Evolutionary conservation across 192 early-diverging fungal species (phyloP).

Genomic region (Mortierella claussenii): DNA sequence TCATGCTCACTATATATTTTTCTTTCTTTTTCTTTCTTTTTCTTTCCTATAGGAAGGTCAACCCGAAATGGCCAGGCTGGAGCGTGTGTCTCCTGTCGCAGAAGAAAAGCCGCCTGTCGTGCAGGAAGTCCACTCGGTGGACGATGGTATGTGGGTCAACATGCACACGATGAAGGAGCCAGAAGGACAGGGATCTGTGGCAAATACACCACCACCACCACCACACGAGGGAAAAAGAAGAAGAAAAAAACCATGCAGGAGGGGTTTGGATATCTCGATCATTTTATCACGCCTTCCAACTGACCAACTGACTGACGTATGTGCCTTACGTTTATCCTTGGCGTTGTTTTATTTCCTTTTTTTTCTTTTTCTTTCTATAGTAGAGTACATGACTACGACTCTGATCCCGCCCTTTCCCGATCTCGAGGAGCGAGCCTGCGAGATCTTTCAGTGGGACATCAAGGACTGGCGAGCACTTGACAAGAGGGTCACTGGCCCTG

Average conservation of each 20-base stretch:
- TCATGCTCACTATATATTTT: neutral
- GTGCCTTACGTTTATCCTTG: too few species aligned
- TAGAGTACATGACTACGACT: constrained; percentile 52
- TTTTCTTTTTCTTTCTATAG: constrained; percentile 12
- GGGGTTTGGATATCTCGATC: too few species aligned
- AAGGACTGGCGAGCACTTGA: constrained; percentile 52
- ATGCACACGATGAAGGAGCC: too few species aligned
- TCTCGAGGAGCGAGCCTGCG: constrained; percentile 48
- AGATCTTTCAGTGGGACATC: constrained; percentile 56
- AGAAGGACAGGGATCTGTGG: too few species aligned
- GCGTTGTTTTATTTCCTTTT: neutral
- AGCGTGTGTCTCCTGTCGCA: constrained; percentile 27
- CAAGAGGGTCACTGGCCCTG: constrained; percentile 57
- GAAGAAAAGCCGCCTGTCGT: constrained; percentile 48
- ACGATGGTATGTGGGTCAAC: too few species aligned
- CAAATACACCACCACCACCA: too few species aligned
- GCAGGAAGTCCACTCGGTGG: constrained; percentile 32
- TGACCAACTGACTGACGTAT: too few species aligned
- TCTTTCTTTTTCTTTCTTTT: neutral
- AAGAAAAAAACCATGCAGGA: too few species aligned
- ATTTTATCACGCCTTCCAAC: too few species aligned
- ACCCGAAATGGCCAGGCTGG: constrained; percentile 44
- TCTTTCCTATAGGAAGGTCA: constrained; percentile 25
- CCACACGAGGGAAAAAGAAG: too few species aligned
- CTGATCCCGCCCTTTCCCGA: constrained; percentile 52